Base-by-base conservation (phyloP, 495 filamentous ascomycete genomes). In the Penicillium bovifimosum region DNA sequence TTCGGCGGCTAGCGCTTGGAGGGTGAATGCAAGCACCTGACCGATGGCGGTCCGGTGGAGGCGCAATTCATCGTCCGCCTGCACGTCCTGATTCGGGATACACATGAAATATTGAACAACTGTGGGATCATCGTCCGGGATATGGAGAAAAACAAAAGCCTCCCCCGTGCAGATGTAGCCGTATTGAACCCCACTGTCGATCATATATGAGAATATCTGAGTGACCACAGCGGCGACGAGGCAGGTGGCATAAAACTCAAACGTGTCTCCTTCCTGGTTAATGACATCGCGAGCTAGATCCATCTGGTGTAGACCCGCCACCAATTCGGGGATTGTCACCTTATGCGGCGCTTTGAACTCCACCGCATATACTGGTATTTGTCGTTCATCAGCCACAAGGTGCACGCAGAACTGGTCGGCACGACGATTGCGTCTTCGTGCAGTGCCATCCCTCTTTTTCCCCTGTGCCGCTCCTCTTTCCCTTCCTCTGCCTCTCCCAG, bases 131-230 rank as follows among this genome's bases (percentile, higher is more conserved):
- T 79, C 62, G 43, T 68, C 58, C 24, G 69, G 65, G 35, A 81
- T 73, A 55, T 68, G 44, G 8, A 80, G 66, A 47, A 79, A 79
- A 53, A 79, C 56, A 53, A 75, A 72, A 40, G 67, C 65, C 62
- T 78, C 64, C 24, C 70, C 74, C 5, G 72, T 79, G 41, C 56
- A 67, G 36, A 79, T 64, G 47, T 74, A 76, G 10, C 76, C 69
- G 50, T 75, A 72, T 57, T 64, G 63, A 47, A 75, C 56, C 24
- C 67, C 62, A 45, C 60, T 67, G 42, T 64, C 55, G 24, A 76
- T 63, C 70, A 80, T 79, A 52, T 77, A 76, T 33, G 62, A 72
- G 67, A 76, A 79, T 41, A 71, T 65, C 53, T 76, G 70, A 50
- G 69, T 75, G 50, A 74, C 54, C 39, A 77, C 68, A 31, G 74